These are phyloP conservation scores for Protomyces lactucae-debilis DNA, from an alignment of 1,139 yeast species.

Conservation along the genomic window DNA sequence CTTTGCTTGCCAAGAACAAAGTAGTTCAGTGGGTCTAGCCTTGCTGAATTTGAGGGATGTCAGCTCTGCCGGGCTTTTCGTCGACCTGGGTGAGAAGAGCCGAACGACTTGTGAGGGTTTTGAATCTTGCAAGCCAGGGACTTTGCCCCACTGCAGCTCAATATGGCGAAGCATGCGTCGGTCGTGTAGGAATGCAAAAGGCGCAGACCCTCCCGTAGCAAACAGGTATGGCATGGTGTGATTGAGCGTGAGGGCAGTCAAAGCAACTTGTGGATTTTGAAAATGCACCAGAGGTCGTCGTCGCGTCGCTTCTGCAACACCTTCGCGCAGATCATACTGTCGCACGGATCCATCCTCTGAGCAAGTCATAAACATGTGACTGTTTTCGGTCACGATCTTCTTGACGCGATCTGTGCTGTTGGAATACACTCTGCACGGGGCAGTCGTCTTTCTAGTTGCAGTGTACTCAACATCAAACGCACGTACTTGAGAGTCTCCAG, in stretches of 20 bases:
- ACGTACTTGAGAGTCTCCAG: slow-evolving; percentile 32
- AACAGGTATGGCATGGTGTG: slow-evolving; percentile 31
- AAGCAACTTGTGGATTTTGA: slow-evolving; percentile 24
- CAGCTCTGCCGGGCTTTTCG: slow-evolving; percentile 24
- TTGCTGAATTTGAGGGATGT: slow-evolving; percentile 31
- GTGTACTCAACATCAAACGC: slow-evolving; percentile 30
- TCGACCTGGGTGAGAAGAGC: background rate
- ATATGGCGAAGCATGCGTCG: slow-evolving; percentile 31
- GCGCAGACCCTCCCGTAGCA: slow-evolving; percentile 32
- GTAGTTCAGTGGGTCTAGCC: slow-evolving; percentile 29
- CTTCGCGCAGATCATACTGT: slow-evolving; percentile 30
- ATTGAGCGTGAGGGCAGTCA: slow-evolving; percentile 31
- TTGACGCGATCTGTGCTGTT: slow-evolving; percentile 31
- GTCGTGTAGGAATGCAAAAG: slow-evolving; percentile 32
- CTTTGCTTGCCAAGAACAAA: slow-evolving; percentile 33
- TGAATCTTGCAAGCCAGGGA: background rate
- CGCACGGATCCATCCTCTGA: slow-evolving; percentile 33
- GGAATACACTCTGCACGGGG: background rate
- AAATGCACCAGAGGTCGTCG: slow-evolving; percentile 30
- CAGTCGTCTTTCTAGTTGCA: no score
- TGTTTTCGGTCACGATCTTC: slow-evolving; percentile 31
- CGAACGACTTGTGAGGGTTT: background rate
- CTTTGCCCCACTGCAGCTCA: slow-evolving; percentile 28
- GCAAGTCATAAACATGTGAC: slow-evolving; percentile 31
- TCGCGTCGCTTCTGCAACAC: slow-evolving; percentile 4